Evolutionary conservation across 169 alveolate genomes (phyloP), one percentile per base, ranked within the genome.

Genomic region (Plasmodium chabaudi): DNA sequence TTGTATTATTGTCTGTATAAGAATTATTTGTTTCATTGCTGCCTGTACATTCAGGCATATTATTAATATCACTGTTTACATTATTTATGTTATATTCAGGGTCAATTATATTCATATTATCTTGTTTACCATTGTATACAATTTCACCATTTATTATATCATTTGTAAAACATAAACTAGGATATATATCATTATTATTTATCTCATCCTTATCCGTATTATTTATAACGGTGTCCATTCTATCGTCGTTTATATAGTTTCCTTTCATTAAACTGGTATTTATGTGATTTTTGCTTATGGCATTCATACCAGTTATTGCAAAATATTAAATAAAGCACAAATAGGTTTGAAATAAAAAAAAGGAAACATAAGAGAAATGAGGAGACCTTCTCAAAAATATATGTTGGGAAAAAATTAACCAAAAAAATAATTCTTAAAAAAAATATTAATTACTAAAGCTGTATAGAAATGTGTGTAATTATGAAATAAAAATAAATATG

Each of bases 201-300:
- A 57, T 46, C 53, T 34, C 5, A 15, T 42, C 15, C 27, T 34
- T 39, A 17, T 42, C 70, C 1, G 63, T 77, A 53, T 49, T n/a
- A 21, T 57, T 15, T 64, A 49, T 56, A n/a, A 39, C 17, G 51
- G 51, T 46, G 23, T 9, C 19, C 56, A 51, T 64, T 9, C 47
- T 64, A 13, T 27, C 77, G n/a, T 77, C 57, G 53, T 64, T 77
- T 23, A 77, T 63, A 51, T 23, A 77, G 19, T 77, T 68, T 12
- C 17, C 27, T 77, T 63, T 64, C 46, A 63, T 42, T 53, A 77
- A 39, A 55, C 51, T n/a, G 23, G 1, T n/a, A 49, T 47, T 23
- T 19, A 75, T 25, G 39, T 51, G n/a, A 64, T 65, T 69, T 44
- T 64, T 77, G 23, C 69, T 64, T 53, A 77, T 63, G 55, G 53